These are phyloP conservation scores for Kalanchoe fedtschenkoi DNA, from an alignment of 164 flowering plant species.

Conservation along the genomic window DNA sequence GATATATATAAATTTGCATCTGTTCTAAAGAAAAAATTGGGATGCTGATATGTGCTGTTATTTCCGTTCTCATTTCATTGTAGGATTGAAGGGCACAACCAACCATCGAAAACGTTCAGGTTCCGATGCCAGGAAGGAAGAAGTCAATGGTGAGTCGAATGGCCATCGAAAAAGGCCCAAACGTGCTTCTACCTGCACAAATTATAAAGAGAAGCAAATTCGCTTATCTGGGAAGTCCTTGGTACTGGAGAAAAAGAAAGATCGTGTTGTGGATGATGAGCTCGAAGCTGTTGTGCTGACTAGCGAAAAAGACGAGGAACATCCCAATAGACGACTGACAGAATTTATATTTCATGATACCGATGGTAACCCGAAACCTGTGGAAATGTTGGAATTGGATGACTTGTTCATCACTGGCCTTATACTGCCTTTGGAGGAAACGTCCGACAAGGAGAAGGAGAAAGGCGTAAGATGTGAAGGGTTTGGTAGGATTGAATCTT, in stretches of 20 bases:
- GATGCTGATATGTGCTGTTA: background rate
- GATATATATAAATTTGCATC: background rate
- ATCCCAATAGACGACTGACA: conserved; percentile 54
- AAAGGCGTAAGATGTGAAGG: conserved; percentile 66
- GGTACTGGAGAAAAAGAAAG: conserved; percentile 34
- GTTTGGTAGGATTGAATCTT: conserved; percentile 76
- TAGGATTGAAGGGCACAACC: background rate
- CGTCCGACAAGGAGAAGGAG: conserved; percentile 40
- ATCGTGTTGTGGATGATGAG: conserved; percentile 49
- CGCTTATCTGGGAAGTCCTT: conserved; percentile 28
- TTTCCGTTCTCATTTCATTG: background rate
- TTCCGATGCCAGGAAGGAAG: background rate
- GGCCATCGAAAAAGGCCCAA: conserved; percentile 45
- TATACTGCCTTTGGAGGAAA: conserved; percentile 48
- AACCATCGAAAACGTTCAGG: background rate
- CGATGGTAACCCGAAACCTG: conserved; percentile 43
- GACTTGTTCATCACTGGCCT: conserved; percentile 58
- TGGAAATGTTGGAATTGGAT: conserved; percentile 66
- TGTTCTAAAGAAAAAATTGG: background rate
- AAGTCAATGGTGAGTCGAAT: conserved; percentile 7
- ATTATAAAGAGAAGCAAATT: conserved; percentile 57
- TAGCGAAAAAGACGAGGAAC: conserved; percentile 32
- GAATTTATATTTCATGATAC: conserved; percentile 63
- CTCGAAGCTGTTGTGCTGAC: conserved; percentile 48
- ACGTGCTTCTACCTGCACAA: conserved; percentile 66